Conservation (phyloP, 306 rosid species). For the Corylus heterophylla region DNA sequence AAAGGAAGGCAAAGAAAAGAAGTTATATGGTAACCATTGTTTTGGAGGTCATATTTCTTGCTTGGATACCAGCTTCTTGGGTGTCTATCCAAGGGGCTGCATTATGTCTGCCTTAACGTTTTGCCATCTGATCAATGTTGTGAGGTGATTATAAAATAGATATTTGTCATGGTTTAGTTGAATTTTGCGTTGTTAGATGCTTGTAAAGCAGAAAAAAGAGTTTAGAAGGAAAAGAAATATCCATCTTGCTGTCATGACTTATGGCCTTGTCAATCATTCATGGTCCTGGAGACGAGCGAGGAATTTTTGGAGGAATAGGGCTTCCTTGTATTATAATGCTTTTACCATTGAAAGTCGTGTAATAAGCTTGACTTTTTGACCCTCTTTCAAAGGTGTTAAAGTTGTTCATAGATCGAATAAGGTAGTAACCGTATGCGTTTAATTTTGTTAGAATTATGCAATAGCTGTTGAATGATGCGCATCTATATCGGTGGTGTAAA, state of each 20-base stretch:
- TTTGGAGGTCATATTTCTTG: conserved; percentile 14
- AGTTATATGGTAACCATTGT: conserved; percentile 3
- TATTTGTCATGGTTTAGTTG: conserved; percentile 10
- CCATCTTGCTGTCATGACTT: background rate
- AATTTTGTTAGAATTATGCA: no score
- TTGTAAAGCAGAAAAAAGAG: conserved; percentile 13
- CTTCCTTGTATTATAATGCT: background rate
- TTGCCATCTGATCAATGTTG: conserved; percentile 27
- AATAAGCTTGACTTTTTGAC: background rate
- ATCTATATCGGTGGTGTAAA: no score
- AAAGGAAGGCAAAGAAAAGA: conserved; percentile 6
- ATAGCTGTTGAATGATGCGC: no score
- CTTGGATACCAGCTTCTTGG: conserved; percentile 26
- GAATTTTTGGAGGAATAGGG: background rate
- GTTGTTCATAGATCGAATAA: background rate
- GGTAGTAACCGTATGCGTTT: no score
- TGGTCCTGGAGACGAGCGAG: background rate
- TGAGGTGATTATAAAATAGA: conserved; percentile 24
- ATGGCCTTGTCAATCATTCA: background rate
- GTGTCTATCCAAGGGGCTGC: background rate
- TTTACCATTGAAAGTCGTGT: background rate
- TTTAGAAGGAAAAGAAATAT: background rate
- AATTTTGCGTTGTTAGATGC: conserved; percentile 10
- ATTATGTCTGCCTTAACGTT: conserved; percentile 1
- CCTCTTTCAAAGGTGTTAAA: background rate